Conservation (phyloP, 805 yeast species). For the Candida corydali region DNA sequence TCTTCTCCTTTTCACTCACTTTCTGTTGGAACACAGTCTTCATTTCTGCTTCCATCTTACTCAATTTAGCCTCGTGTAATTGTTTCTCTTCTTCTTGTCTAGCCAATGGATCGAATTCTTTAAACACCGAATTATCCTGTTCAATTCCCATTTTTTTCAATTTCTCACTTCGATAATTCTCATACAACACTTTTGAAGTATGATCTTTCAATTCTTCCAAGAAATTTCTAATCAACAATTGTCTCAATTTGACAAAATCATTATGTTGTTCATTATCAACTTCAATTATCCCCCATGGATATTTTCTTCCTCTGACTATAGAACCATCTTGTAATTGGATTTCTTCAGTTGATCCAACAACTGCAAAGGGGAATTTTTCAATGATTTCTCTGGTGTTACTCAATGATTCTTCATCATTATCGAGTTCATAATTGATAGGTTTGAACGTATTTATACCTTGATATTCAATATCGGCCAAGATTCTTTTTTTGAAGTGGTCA, state of each 20-base stretch:
- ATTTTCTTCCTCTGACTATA: constrained; percentile 81
- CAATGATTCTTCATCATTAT: constrained; percentile 84
- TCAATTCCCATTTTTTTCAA: constrained; percentile 77
- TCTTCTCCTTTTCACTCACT: constrained; percentile 94
- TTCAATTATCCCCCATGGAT: constrained; percentile 97
- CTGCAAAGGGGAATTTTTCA: constrained; percentile 82
- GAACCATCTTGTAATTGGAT: constrained; percentile 72
- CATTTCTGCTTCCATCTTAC: constrained; percentile 95
- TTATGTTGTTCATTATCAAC: constrained; percentile 92
- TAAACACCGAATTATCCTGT: constrained; percentile 91
- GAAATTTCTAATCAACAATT: constrained; percentile 81
- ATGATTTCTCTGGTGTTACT: constrained; percentile 62
- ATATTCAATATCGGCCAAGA: constrained; percentile 68
- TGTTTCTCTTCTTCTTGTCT: constrained; percentile 93
- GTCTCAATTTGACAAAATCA: constrained; percentile 86
- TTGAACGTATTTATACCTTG: constrained; percentile 70
- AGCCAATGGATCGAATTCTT: constrained; percentile 87
- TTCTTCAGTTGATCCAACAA: constrained; percentile 81
- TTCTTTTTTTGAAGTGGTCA: constrained; percentile 66
- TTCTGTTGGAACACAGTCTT: constrained; percentile 93
- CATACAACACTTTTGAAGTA: constrained; percentile 74
- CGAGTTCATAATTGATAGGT: constrained; percentile 74
- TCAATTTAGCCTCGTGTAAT: constrained; percentile 88
- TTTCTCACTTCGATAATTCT: constrained; percentile 83
- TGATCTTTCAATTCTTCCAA: constrained; percentile 91